A percentile compares a stretch with the other conserved stretches of the same genome.
Conservation (phyloP, 176 grass and related monocot genomes). For the Poa annua region DNA sequence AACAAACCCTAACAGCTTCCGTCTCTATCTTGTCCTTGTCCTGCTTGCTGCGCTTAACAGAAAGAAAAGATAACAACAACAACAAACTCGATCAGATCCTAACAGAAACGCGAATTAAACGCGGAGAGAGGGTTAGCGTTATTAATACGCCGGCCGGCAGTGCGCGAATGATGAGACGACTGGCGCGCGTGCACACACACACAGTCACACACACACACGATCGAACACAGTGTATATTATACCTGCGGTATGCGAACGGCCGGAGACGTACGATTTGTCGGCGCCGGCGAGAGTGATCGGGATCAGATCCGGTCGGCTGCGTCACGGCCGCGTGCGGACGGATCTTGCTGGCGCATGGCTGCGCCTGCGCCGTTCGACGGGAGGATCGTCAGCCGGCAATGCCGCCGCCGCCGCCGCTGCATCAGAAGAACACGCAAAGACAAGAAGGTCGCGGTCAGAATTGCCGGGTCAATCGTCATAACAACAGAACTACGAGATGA, state of each 20-base stretch:
- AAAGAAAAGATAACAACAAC: not conserved
- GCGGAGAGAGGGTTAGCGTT: not conserved
- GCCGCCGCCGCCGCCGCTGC: not conserved
- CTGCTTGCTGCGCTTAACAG: not conserved
- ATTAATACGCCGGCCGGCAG: not conserved
- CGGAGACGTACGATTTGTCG: not conserved
- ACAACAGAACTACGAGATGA: constrained; percentile 6
- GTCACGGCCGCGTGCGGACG: not conserved
- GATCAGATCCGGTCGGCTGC: constrained; percentile 36
- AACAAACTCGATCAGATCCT: constrained; percentile 19
- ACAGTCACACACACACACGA: no score
- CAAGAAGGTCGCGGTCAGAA: not conserved
- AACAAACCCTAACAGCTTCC: constrained; percentile 30
- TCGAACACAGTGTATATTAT: not conserved
- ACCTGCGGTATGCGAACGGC: constrained; percentile 4
- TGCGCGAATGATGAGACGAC: constrained; percentile 6
- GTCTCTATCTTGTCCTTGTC: constrained; percentile 8
- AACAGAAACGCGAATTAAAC: constrained; percentile 25
- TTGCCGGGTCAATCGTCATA: not conserved
- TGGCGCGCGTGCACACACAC: not conserved
- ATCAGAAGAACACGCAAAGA: not conserved
- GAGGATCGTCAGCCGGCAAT: constrained; percentile 10
- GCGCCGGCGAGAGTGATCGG: not conserved
- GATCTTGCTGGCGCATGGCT: constrained; percentile 30
- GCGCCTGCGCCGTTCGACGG: constrained; percentile 3